A percentile compares a stretch with the other conserved stretches of the same genome.
These are phyloP conservation scores for Cyclocybe cylindracea DNA, from an alignment of 768 basidiomycete genomes.

Conservation along the genomic window DNA sequence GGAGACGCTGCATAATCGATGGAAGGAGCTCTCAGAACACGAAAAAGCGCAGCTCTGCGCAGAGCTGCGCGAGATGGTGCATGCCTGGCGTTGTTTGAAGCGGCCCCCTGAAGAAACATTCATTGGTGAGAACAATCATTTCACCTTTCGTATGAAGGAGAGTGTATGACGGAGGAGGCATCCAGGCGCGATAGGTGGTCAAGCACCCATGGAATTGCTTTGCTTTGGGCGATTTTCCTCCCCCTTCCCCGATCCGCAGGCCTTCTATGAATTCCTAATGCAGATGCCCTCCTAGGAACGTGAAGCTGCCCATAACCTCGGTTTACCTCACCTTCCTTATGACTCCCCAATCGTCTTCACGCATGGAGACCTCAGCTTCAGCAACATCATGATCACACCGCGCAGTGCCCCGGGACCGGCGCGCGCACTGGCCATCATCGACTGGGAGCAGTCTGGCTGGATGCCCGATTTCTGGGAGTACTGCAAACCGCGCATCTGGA, in stretches of 20 bases:
- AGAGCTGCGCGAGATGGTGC: not conserved
- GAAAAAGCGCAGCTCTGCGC: not conserved
- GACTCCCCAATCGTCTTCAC: conserved; percentile 13
- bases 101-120: not conserved
- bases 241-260: not conserved
- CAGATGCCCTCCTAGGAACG: not conserved
- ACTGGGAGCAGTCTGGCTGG: conserved; percentile 16
- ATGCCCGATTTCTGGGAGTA: conserved; percentile 15
- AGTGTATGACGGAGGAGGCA: not conserved
- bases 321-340: not conserved
- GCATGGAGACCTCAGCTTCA: conserved; percentile 9
- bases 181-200: conserved; percentile 2
- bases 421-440: conserved; percentile 11
- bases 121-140: not conserved
- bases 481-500: not conserved
- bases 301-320: not conserved
- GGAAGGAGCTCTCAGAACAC: not conserved
- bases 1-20: conserved; percentile 4
- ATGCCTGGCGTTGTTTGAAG: not conserved
- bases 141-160: not conserved
- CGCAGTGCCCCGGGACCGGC: not conserved
- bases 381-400: conserved; percentile 13
- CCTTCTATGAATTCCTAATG: conserved; percentile 3
- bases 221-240: not conserved
- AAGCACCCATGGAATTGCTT: not conserved